Percentiles rank a stretch among this genome's conserved stretches.
Conservation (phyloP, 768 basidiomycete species). For the Cyathus striatus region DNA sequence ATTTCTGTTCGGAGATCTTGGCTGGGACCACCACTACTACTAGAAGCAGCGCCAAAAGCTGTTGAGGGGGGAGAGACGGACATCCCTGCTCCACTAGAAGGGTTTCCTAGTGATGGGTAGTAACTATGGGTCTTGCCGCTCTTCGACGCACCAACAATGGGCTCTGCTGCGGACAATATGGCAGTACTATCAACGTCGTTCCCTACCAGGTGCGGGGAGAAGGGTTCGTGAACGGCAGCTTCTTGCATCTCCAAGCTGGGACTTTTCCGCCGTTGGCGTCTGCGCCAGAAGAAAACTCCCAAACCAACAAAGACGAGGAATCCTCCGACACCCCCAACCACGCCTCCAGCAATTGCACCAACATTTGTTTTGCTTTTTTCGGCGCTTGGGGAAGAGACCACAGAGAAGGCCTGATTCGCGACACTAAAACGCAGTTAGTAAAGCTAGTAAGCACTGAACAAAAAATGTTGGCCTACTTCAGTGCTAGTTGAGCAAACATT, state of each 20-base stretch:
- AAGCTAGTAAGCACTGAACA: neutral
- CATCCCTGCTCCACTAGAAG: too few species aligned
- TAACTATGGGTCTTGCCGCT: too few species aligned
- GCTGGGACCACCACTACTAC: neutral
- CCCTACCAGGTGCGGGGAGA: too few species aligned
- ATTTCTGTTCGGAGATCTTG: neutral
- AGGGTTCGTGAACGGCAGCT: too few species aligned
- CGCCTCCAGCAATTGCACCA: neutral
- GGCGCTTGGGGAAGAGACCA: neutral
- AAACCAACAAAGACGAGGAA: neutral
- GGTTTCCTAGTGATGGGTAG: too few species aligned
- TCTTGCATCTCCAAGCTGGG: too few species aligned
- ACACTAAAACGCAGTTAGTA: neutral
- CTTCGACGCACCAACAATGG: too few species aligned
- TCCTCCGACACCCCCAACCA: neutral
- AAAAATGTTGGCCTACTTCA: slow-evolving; percentile 19
- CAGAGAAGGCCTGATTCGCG: neutral
- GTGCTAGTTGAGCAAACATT: slow-evolving; percentile 19
- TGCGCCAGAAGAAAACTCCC: neutral
- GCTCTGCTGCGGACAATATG: too few species aligned
- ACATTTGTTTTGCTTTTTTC: neutral
- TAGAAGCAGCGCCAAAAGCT: neutral
- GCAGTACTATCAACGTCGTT: too few species aligned
- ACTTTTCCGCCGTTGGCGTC: too few species aligned
- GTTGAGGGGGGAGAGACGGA: too few species aligned